These are phyloP conservation scores for Didymella pinodella DNA, from an alignment of 2,329 filamentous ascomycete species.

Conservation along the genomic window DNA sequence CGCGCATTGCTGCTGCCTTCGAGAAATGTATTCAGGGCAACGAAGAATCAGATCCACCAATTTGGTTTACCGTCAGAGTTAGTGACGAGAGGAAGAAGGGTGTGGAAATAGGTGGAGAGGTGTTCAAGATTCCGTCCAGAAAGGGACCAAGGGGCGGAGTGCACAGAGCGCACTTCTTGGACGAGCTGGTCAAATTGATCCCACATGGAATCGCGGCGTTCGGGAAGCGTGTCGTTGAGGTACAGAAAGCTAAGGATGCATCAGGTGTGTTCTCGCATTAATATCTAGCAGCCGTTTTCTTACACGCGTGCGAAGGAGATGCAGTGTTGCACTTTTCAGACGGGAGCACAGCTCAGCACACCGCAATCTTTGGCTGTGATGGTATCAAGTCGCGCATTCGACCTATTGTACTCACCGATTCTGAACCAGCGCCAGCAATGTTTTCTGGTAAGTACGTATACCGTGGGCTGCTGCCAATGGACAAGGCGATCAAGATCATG, in stretches of 20 bases:
- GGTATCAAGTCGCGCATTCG: constrained; percentile 68
- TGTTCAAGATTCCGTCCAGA: constrained; percentile 37
- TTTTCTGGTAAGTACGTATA: constrained; percentile 70
- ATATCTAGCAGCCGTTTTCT: neutral
- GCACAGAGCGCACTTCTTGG: constrained; percentile 60
- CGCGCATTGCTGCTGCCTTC: constrained; percentile 27
- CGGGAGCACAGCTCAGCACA: constrained; percentile 54
- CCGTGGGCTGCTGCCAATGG: constrained; percentile 68
- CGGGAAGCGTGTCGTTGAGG: constrained; percentile 47
- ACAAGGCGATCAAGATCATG: constrained; percentile 58
- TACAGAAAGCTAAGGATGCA: constrained; percentile 34
- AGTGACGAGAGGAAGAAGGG: constrained; percentile 34
- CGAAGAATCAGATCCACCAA: constrained; percentile 24
- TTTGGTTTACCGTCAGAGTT: constrained; percentile 37
- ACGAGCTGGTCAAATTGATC: constrained; percentile 58
- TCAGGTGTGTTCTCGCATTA: constrained; percentile 18
- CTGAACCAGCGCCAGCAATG: constrained; percentile 52
- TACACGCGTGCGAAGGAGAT: constrained; percentile 19
- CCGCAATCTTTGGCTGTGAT: constrained; percentile 67
- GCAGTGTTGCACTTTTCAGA: constrained; percentile 54
- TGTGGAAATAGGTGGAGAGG: constrained; percentile 25
- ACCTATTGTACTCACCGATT: constrained; percentile 59
- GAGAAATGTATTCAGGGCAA: constrained; percentile 22
- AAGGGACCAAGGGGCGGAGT: constrained; percentile 47
- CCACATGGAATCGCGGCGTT: constrained; percentile 54